Percentiles rank a stretch among this genome's conserved stretches.
Evolutionary conservation across 306 rosid genomes (phyloP).

Genomic region (Arachis hypogaea): DNA sequence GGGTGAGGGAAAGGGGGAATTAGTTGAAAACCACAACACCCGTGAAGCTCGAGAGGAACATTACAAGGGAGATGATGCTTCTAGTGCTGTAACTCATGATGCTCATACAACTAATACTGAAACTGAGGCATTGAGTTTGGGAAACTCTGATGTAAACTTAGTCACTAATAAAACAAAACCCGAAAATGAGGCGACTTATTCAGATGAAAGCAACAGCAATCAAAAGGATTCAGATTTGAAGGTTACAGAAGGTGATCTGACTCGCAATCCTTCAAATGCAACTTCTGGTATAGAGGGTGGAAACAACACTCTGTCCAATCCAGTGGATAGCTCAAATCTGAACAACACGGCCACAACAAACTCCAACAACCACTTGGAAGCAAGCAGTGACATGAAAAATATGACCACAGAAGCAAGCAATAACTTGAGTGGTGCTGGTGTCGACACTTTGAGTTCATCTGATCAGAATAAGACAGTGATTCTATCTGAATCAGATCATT

Average conservation of each 20-base stretch:
- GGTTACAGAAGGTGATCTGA: conserved; percentile 45
- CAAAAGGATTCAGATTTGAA: conserved; percentile 45
- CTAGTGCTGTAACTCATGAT: conserved; percentile 95
- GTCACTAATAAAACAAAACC: conserved; percentile 42
- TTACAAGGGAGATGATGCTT: conserved; percentile 93
- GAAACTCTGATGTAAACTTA: conserved; percentile 45
- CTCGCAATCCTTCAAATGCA: conserved; percentile 38
- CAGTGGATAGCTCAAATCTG: conserved; percentile 36
- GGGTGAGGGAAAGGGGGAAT: conserved; percentile 56
- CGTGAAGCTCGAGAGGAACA: conserved; percentile 94
- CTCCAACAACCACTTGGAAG: conserved; percentile 44
- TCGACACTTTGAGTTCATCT: conserved; percentile 41
- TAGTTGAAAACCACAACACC: conserved; percentile 51
- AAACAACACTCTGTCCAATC: conserved; percentile 40
- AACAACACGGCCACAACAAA: conserved; percentile 39
- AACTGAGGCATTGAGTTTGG: conserved; percentile 44
- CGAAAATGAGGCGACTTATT: conserved; percentile 35
- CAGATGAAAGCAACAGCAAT: conserved; percentile 39
- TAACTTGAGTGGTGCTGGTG: conserved; percentile 38
- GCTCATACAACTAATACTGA: conserved; percentile 52
- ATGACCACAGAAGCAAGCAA: conserved; percentile 39
- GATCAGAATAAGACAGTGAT: conserved; percentile 41
- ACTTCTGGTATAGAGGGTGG: conserved; percentile 42
- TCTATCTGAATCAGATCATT: conserved; percentile 31
- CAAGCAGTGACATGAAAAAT: conserved; percentile 36